Conservation (phyloP, 2,329 filamentous ascomycete genomes). For the Alternaria brassicae region DNA sequence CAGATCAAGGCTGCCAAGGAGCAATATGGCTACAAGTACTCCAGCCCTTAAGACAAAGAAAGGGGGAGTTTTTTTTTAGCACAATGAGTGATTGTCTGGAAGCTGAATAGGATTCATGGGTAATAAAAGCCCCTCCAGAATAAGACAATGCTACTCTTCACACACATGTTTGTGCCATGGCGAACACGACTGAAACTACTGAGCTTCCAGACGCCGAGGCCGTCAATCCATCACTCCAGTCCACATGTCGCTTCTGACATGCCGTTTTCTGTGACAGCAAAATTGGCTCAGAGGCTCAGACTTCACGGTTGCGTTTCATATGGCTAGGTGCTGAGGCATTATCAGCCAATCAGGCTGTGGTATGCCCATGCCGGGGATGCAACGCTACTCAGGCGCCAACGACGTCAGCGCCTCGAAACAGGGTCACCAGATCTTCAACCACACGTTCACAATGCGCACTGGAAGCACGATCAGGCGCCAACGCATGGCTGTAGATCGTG, state of each 20-base stretch:
- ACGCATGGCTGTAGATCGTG: slow-evolving; percentile 8
- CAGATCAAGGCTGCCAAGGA: slow-evolving; percentile 53
- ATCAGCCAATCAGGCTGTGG: slow-evolving; percentile 34
- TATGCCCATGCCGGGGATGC: slow-evolving; percentile 14
- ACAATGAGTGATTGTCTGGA: not conserved
- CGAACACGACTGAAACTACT: not conserved
- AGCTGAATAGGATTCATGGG: not conserved
- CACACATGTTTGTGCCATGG: not conserved
- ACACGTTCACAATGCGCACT: slow-evolving; percentile 8
- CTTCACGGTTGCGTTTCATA: slow-evolving; percentile 15
- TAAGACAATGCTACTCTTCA: not conserved
- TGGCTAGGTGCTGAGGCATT: not conserved
- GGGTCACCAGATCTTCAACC: slow-evolving; percentile 23
- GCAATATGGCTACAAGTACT: slow-evolving; percentile 56
- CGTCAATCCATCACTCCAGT: not conserved
- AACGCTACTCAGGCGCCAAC: slow-evolving; percentile 31
- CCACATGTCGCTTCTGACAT: not conserved
- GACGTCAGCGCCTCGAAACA: slow-evolving; percentile 38
- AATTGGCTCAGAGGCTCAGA: not conserved
- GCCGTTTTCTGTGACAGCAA: not conserved
- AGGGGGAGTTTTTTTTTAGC: not conserved
- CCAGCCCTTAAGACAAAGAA: slow-evolving; percentile 38
- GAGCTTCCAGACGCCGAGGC: not conserved
- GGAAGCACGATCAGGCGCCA: slow-evolving; percentile 17
- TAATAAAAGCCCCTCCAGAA: not conserved